Conservation (phyloP, 2,329 filamentous ascomycete species). For the Aspergillus fructus region DNA sequence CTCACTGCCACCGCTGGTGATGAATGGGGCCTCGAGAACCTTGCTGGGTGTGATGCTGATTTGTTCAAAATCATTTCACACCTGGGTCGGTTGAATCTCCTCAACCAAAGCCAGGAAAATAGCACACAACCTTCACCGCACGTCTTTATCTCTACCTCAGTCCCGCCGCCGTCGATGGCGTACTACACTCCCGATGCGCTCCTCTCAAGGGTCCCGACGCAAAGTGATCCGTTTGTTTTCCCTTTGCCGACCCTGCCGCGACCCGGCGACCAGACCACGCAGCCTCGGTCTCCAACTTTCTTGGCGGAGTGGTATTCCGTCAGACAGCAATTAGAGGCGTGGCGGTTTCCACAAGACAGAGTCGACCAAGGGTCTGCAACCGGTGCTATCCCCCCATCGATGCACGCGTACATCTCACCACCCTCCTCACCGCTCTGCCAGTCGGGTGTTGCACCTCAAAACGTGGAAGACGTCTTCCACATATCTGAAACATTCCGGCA, state of each 20-base stretch:
- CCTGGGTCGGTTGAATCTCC: slow-evolving; percentile 78
- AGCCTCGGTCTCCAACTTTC: slow-evolving; percentile 50
- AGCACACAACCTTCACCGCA: slow-evolving; percentile 14
- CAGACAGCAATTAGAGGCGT: slow-evolving; percentile 72
- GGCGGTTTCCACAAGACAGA: slow-evolving; percentile 64
- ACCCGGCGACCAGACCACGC: slow-evolving; percentile 19
- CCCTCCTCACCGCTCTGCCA: slow-evolving; percentile 26
- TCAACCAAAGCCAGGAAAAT: slow-evolving; percentile 65
- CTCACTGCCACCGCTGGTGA: slow-evolving; percentile 64
- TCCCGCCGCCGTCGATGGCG: slow-evolving; percentile 36
- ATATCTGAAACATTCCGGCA: slow-evolving; percentile 90
- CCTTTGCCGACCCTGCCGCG: slow-evolving; percentile 32
- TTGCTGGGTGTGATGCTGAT: slow-evolving; percentile 81
- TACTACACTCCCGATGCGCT: slow-evolving; percentile 25
- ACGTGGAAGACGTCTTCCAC: slow-evolving; percentile 72
- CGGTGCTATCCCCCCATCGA: slow-evolving; percentile 7
- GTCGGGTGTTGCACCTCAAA: slow-evolving; percentile 51
- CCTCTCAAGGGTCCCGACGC: slow-evolving; percentile 21
- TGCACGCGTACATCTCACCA: slow-evolving; percentile 30
- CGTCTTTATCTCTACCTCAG: slow-evolving; percentile 19
- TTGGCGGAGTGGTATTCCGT: slow-evolving; percentile 86
- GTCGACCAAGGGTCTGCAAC: slow-evolving; percentile 18
- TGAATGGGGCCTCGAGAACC: slow-evolving; percentile 75
- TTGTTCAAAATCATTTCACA: slow-evolving; percentile 84
- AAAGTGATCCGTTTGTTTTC: slow-evolving; percentile 42